These are phyloP conservation scores for Fusarium fracticaudum DNA, from an alignment of 2,329 filamentous ascomycete species.

Conservation along the genomic window DNA sequence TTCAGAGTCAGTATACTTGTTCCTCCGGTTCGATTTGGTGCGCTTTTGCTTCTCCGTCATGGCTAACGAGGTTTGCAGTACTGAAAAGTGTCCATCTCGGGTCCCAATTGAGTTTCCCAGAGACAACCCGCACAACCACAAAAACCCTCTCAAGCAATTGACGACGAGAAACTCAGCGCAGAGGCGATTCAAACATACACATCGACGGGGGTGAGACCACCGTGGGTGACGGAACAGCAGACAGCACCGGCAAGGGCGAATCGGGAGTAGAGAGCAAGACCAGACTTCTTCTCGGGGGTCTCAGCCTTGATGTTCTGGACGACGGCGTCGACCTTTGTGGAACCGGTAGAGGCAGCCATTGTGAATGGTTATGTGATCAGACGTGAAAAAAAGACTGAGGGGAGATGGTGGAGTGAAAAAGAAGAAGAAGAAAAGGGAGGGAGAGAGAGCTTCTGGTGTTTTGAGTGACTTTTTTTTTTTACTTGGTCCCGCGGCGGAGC, in stretches of 20 bases:
- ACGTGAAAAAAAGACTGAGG: conserved; percentile 47
- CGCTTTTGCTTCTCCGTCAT: not conserved
- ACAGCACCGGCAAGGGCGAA: conserved; percentile 97
- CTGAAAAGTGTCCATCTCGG: conserved; percentile 7
- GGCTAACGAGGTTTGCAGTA: not conserved
- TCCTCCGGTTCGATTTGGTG: not conserved
- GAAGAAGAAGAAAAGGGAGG: conserved; percentile 6
- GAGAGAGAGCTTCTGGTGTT: conserved; percentile 30
- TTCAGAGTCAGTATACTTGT: conserved; percentile 33
- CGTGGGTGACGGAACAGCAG: conserved; percentile 98
- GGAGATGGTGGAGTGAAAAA: conserved; percentile 39
- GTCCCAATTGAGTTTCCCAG: not conserved
- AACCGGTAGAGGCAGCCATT: conserved; percentile 57
- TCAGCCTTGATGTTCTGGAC: conserved; percentile 54
- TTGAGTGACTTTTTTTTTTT: conserved; percentile 44
- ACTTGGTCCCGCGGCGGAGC: conserved; percentile 8
- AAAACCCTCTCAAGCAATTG: conserved; percentile 34
- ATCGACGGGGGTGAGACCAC: conserved; percentile 96
- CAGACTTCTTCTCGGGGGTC: conserved; percentile 56
- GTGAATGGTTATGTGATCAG: conserved; percentile 39
- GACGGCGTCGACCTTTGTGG: conserved; percentile 57
- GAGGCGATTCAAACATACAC: conserved; percentile 75
- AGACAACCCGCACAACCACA: not conserved
- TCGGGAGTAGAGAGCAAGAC: conserved; percentile 84
- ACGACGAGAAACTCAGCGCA: not conserved